phyloP scores from a whole-genome alignment of 2,329 filamentous ascomycete species.

The Pestalotiopsis sp. region DNA sequence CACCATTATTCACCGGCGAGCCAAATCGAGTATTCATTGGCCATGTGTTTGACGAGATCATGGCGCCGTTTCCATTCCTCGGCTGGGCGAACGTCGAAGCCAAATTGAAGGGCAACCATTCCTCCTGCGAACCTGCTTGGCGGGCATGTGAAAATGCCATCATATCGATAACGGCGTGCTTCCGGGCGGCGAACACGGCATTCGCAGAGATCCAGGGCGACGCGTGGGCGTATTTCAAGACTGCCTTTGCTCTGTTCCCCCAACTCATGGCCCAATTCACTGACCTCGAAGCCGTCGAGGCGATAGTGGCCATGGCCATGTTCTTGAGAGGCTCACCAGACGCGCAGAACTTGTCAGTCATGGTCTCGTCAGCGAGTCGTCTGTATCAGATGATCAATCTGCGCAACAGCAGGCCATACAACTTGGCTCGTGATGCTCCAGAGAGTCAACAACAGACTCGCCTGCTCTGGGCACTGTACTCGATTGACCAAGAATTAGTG shows the following conservation, averaged over 20 bases:
- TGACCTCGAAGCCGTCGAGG: not conserved
- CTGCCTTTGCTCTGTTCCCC: not conserved
- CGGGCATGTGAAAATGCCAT: not conserved
- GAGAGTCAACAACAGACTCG: not conserved
- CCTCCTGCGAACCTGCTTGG: not conserved
- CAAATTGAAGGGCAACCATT: not conserved
- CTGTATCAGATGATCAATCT: not conserved
- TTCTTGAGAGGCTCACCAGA: not conserved
- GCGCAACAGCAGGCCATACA: not conserved
- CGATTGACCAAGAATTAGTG: not conserved
- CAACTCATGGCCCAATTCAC: not conserved
- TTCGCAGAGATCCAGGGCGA: not conserved
- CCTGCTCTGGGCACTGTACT: not conserved
- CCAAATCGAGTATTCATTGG: not conserved
- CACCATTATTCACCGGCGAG: not conserved
- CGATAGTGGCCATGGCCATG: not conserved
- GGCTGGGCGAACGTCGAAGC: not conserved
- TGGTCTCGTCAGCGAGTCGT: not conserved
- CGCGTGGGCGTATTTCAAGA: conserved; percentile 6
- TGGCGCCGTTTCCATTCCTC: not conserved
- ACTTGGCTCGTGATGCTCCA: no score
- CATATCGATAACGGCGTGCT: not conserved
- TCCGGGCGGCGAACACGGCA: not conserved
- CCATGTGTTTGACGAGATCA: conserved; percentile 1
- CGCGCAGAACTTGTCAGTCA: not conserved